A percentile compares a stretch with the other conserved stretches of the same genome.
These are phyloP conservation scores for Funneliformis geosporum DNA, from an alignment of 192 early-diverging fungal genomes.

Conservation along the genomic window DNA sequence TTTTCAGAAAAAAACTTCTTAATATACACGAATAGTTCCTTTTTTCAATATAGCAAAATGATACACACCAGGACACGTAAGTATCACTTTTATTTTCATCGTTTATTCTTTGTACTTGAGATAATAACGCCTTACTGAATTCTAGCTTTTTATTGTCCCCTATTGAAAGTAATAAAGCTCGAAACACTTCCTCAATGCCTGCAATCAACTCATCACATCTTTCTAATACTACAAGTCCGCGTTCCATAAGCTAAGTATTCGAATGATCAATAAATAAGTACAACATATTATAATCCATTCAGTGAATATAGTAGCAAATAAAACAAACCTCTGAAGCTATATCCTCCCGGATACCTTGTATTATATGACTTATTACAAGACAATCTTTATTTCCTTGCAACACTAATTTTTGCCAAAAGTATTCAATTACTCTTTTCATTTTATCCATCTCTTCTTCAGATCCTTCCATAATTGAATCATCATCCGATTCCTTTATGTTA, in stretches of 20 bases:
- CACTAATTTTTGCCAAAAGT: conserved; percentile 28
- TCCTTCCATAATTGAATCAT: neutral
- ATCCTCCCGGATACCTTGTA: conserved; percentile 22
- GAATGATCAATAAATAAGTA: neutral
- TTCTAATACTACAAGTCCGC: conserved; percentile 7
- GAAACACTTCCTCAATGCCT: conserved; percentile 29
- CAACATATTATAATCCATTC: neutral
- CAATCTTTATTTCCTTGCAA: conserved; percentile 1
- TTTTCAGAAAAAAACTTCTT: neutral
- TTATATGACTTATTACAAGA: neutral
- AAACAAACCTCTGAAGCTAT: conserved; percentile 15
- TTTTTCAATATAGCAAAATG: neutral
- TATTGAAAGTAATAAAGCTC: conserved; percentile 6
- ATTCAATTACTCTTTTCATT: conserved; percentile 9
- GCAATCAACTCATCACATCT: neutral
- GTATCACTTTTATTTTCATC: conserved; percentile 9
- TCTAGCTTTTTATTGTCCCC: conserved; percentile 15
- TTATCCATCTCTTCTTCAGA: neutral
- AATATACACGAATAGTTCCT: neutral
- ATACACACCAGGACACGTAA: neutral
- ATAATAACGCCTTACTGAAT: conserved; percentile 16
- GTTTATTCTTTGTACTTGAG: neutral
- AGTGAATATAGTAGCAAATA: neutral
- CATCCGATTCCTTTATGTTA: neutral
- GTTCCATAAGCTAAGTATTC: conserved; percentile 3